Evolutionary conservation across 2,329 filamentous ascomycete genomes (phyloP).

Genomic region (Alternaria arbusti): DNA sequence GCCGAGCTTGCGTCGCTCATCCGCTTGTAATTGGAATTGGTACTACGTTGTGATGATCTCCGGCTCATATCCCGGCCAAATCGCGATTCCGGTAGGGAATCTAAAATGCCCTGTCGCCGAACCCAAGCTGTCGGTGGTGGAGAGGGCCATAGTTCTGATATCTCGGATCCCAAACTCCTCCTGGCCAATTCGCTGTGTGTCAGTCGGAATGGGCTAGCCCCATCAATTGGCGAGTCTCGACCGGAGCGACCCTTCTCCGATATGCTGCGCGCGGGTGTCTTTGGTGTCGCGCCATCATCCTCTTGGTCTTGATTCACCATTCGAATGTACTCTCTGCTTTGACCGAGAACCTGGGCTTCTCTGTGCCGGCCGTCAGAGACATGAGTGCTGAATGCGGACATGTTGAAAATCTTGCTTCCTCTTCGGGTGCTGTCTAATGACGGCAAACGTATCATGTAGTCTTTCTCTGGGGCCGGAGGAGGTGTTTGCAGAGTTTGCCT

Average conservation of each 20-base stretch:
- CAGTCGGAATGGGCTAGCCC: constrained; percentile 35
- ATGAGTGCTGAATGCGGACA: constrained; percentile 27
- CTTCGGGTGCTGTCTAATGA: constrained; percentile 14
- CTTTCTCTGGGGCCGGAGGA: constrained; percentile 22
- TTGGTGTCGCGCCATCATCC: background rate
- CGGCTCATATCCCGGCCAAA: constrained; percentile 6
- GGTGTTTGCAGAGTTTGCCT: background rate
- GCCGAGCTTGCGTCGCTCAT: background rate
- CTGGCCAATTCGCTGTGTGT: constrained; percentile 36
- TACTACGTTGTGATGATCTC: background rate
- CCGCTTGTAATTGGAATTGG: background rate
- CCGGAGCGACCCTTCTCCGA: background rate
- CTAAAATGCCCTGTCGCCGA: constrained; percentile 3
- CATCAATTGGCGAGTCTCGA: constrained; percentile 38
- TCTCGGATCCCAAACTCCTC: constrained; percentile 22
- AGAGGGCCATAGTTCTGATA: constrained; percentile 25
- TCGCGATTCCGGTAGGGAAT: constrained; percentile 1
- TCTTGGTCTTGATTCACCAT: background rate
- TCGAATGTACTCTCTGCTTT: background rate
- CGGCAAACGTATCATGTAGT: constrained; percentile 9
- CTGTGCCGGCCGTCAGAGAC: constrained; percentile 1
- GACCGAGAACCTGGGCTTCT: constrained; percentile 4
- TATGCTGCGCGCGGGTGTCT: background rate
- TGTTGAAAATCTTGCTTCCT: constrained; percentile 26
- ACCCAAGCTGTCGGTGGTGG: constrained; percentile 22